Evolutionary conservation across 306 rosid species (phyloP).

Genomic region (Gynostemma pentaphyllum): DNA sequence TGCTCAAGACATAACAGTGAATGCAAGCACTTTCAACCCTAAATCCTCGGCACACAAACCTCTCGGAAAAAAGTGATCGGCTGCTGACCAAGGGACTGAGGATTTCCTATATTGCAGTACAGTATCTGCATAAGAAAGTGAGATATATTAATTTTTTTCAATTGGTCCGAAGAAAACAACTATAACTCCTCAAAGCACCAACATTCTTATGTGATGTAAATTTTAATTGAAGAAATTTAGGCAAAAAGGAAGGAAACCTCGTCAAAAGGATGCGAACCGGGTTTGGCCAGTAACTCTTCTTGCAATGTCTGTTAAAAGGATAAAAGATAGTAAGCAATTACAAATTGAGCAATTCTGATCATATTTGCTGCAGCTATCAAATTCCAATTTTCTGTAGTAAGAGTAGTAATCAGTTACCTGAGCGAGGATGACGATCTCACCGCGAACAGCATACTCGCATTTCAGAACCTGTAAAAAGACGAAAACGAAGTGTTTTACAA

Average conservation of each 20-base stretch:
- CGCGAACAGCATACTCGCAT: conserved; percentile 98
- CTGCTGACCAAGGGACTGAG: conserved; percentile 91
- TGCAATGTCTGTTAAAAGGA: conserved; percentile 47
- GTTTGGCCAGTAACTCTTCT: conserved; percentile 45
- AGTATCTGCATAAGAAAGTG: conserved; percentile 39
- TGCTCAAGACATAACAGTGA: background rate
- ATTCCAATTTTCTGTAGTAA: background rate
- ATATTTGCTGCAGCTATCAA: background rate
- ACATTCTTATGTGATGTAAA: background rate
- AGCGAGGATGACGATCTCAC: conserved; percentile 83
- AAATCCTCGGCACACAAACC: conserved; percentile 37
- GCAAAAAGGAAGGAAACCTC: conserved; percentile 42
- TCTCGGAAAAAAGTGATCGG: conserved; percentile 88
- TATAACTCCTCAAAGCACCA: background rate
- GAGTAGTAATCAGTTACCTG: conserved; percentile 45
- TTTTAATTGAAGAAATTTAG: background rate
- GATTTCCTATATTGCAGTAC: conserved; percentile 95
- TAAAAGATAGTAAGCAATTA: background rate
- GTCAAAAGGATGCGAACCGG: conserved; percentile 67
- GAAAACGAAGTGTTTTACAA: background rate
- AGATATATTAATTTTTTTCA: background rate
- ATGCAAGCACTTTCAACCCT: conserved; percentile 4
- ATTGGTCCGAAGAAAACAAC: background rate
- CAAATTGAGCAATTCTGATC: background rate
- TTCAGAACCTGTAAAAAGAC: conserved; percentile 48